phyloP scores from a whole-genome alignment of 306 rosid genomes.

The Malus orientalis region DNA sequence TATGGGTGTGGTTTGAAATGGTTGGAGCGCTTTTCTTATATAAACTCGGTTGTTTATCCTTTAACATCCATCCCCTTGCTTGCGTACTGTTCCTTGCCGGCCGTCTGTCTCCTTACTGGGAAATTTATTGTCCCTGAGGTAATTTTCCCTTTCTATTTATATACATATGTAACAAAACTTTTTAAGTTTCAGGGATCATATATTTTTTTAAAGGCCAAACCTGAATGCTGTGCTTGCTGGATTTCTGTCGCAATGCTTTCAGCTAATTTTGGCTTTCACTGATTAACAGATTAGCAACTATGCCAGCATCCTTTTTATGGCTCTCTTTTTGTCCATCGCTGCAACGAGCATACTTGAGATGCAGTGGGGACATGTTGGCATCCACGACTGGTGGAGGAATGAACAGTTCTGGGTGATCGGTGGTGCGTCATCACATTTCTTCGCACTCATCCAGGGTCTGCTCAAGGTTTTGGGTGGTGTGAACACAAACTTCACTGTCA shows the following conservation, averaged over 20 bases:
- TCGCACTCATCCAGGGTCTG: slow-evolving; percentile 82
- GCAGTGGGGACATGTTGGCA: slow-evolving; percentile 95
- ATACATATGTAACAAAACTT: neutral
- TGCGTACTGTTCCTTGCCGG: slow-evolving; percentile 75
- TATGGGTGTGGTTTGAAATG: slow-evolving; percentile 83
- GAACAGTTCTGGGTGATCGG: slow-evolving; percentile 98
- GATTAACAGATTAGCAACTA: slow-evolving; percentile 78
- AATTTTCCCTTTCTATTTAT: neutral
- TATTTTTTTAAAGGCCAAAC: neutral
- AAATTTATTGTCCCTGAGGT: slow-evolving; percentile 88
- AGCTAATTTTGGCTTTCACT: slow-evolving; percentile 10
- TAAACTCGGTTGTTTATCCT: slow-evolving; percentile 86
- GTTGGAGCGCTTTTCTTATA: slow-evolving; percentile 85
- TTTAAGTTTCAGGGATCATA: neutral
- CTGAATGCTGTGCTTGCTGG: neutral
- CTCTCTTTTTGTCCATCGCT: slow-evolving; percentile 79
- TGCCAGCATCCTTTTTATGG: slow-evolving; percentile 76
- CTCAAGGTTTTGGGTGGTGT: slow-evolving; percentile 93
- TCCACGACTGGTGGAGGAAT: slow-evolving; percentile 95
- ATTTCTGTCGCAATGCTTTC: neutral
- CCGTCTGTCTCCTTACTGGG: slow-evolving; percentile 89
- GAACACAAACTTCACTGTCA: slow-evolving; percentile 80
- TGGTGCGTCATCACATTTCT: slow-evolving; percentile 75
- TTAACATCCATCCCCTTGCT: slow-evolving; percentile 79
- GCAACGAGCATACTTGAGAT: slow-evolving; percentile 79